Evolutionary conservation across 106 monocot species (phyloP).

Genomic region (Amphibolis antarctica): DNA sequence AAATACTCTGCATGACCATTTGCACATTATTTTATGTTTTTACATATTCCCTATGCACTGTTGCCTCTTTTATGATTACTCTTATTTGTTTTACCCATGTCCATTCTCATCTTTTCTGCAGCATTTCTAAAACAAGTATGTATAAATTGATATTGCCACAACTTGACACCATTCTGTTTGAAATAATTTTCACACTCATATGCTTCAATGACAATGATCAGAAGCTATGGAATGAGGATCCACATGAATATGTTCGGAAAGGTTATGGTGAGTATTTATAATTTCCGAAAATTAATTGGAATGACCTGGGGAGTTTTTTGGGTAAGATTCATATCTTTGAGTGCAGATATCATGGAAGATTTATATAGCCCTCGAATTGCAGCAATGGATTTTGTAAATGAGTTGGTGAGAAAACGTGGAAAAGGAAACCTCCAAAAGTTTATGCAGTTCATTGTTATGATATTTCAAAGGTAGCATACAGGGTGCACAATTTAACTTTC

Average conservation of each 20-base stretch:
- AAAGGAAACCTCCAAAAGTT: constrained; percentile 85
- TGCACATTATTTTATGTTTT: no score
- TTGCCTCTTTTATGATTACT: no score
- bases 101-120: constrained; percentile 26
- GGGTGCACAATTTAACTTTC: neutral
- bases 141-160: constrained; percentile 77
- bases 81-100: neutral
- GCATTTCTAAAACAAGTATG: constrained; percentile 76
- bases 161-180: constrained; percentile 80
- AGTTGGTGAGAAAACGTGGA: constrained; percentile 89
- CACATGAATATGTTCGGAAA: constrained; percentile 97
- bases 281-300: neutral
- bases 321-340: constrained; percentile 1
- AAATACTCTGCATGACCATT: no score
- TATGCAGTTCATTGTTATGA: constrained; percentile 77
- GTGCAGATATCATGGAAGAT: constrained; percentile 95
- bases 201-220: constrained; percentile 96
- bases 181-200: constrained; percentile 94
- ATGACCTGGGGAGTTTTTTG: neutral
- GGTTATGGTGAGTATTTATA: constrained; percentile 70
- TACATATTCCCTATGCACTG: no score
- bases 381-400: constrained; percentile 97
- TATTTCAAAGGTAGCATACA: constrained; percentile 61
- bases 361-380: constrained; percentile 96
- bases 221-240: constrained; percentile 90